Conservation (phyloP, 2,329 filamentous ascomycete species). For the Plenodomus lindquistii region DNA sequence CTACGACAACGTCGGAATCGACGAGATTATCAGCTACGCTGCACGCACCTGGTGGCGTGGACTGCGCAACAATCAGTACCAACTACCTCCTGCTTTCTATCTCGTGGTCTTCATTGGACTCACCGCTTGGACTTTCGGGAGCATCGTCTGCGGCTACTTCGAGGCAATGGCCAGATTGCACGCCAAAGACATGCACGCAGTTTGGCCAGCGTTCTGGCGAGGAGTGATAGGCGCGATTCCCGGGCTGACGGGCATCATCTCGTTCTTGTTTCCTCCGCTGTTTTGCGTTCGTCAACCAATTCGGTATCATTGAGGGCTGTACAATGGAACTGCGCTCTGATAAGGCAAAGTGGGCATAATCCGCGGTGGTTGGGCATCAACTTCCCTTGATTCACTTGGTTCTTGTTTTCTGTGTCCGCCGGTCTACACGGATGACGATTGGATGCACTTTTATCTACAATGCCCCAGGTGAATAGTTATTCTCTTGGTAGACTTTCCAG, state of each 20-base stretch:
- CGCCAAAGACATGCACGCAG: background rate
- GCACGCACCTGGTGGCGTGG: slow-evolving; percentile 3
- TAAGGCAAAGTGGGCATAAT: no score
- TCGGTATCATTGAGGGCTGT: background rate
- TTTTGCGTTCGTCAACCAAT: slow-evolving; percentile 2
- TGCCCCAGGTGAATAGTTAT: no score
- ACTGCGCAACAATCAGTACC: slow-evolving; percentile 10
- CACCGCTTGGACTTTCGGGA: slow-evolving; percentile 7
- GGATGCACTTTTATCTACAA: no score
- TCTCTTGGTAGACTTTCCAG: no score
- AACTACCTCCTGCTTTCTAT: slow-evolving; percentile 7
- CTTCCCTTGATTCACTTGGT: no score
- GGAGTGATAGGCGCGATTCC: slow-evolving; percentile 9
- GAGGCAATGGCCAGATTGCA: slow-evolving; percentile 1
- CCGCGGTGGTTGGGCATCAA: no score
- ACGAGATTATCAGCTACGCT: slow-evolving; percentile 3
- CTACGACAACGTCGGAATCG: slow-evolving; percentile 6
- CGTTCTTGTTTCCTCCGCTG: slow-evolving; percentile 14
- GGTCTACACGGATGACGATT: no score
- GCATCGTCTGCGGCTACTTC: slow-evolving; percentile 5
- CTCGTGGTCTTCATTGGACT: slow-evolving; percentile 6
- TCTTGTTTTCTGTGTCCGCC: no score
- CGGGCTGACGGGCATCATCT: slow-evolving; percentile 8
- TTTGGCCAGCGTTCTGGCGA: slow-evolving; percentile 5
- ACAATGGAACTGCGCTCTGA: no score